Base-by-base conservation (phyloP, 2,329 filamentous ascomycete genomes). In the Pseudopyricularia javanii region DNA sequence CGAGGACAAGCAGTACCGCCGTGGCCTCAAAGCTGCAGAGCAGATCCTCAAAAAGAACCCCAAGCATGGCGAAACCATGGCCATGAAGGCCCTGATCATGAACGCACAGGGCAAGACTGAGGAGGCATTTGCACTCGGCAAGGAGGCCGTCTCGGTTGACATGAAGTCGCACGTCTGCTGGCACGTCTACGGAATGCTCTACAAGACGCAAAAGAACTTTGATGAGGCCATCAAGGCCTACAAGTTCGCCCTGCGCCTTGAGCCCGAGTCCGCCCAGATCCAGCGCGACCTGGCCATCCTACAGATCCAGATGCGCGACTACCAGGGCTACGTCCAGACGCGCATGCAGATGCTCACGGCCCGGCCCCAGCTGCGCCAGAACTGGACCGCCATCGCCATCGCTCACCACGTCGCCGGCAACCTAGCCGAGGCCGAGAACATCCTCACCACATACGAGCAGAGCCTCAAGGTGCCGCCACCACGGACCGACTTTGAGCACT, bases 161-260 rank as follows among this genome's bases (percentile, higher is more conserved):
- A 97, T 98, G 91, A 96, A 94, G 74, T 96, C 91, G 63, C 91
- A 97, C 70, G 91, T 98, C 63, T 97, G 91, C 76, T 98, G 93
- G 93, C 94, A 98, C 70, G 93, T 98, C 56, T 98, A 97, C 68
- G 93, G 94, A 32, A 72, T 98, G 60, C 78, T 98, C 50, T 97
- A 95, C 71, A 85, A 91, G 51, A 85, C 88, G 49, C 86, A 87
- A 65, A 97, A 97, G 78, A 97, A 98, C 71, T 97, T 94, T 62
- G 93, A 97, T 68, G 93, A 97, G 72, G 91, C 94, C 9, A 96
- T 96, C 73, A 97, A 97, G 76, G 94, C 93, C 54, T 98, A 98
- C 76, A 94, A 95, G 67, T 95, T 95, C 68, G 93, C 93, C 15
- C 74, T 98, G 61, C 84, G 82, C 65, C 79, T 97, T 55, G 93